A percentile compares a stretch with the other conserved stretches of the same genome.
phyloP scores from a whole-genome alignment of 2,329 filamentous ascomycete species.

The Monilinia fructigena region DNA sequence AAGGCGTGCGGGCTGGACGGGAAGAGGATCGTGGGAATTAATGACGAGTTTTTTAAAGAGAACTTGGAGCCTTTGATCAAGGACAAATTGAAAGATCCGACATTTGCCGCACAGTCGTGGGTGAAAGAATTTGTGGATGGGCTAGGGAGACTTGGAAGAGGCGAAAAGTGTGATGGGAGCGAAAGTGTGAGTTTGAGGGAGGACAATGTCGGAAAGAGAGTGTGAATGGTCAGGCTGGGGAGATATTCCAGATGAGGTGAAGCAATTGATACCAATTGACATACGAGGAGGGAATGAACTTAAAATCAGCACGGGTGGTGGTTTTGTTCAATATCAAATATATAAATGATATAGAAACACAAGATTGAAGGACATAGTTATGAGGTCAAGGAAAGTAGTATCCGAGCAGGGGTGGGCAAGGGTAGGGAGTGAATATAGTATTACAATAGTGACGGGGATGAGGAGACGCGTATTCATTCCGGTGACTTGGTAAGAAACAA shows the following conservation, averaged over 20 bases:
- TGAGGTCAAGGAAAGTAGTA: not conserved
- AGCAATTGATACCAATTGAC: not conserved
- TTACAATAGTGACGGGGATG: not conserved
- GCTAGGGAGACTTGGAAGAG: not conserved
- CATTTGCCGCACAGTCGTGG: not conserved
- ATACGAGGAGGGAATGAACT: constrained; percentile 11
- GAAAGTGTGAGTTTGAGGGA: not conserved
- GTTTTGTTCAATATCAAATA: not conserved
- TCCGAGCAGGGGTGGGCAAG: not conserved
- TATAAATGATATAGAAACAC: not conserved
- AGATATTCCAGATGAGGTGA: constrained; percentile 2
- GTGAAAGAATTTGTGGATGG: not conserved
- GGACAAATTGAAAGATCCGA: not conserved
- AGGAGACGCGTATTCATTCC: not conserved
- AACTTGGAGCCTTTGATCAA: not conserved
- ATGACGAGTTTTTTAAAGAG: not conserved
- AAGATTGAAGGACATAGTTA: not conserved
- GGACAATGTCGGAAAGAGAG: no score
- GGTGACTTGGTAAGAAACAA: not conserved
- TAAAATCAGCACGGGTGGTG: not conserved
- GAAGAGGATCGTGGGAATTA: constrained; percentile 73
- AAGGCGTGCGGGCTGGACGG: constrained; percentile 86
- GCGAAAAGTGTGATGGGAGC: constrained; percentile 10
- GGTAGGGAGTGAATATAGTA: not conserved
- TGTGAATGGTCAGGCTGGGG: not conserved